Base-by-base conservation (phyloP, 306 rosid species). In the Cicer pinnatifidum region DNA sequence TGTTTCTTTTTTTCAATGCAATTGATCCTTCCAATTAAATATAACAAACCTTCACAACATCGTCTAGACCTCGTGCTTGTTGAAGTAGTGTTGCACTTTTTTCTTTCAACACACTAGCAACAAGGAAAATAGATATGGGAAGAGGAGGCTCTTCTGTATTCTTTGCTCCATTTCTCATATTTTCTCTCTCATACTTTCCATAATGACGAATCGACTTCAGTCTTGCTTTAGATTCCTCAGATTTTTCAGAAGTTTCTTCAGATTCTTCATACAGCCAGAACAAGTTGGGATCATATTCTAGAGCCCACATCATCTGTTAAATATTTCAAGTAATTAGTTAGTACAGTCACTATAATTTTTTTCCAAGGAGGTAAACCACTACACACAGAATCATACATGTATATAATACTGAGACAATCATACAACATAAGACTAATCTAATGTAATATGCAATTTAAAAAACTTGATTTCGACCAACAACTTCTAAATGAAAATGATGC, bases 291-390 rank as follows among this genome's bases (percentile, higher is more conserved):
- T 95, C 99, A 16, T 88, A 94, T 75, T 94, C 97, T 13, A 94
- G 84, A 17, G 99, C 97, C 99, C 97, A 94, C 99, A 94, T 95
- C 97, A 95, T 95, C 99, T 95, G 88, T 80, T 50, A 57, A 78
- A 71, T 8, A 45, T 20, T 52, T 70, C 41, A 82, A 50, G 12
- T 56, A 50, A 77, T 33, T 61, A 71, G 54, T 44, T 4, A 60
- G 44, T 33, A 53, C 45, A 75, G n/a, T 51, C 7, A 41, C 28
- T 11, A 23, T 33, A 53, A 45, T 9, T 1, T 64, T 10, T 61
- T 74, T 48, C 28, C 28, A 16, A 50, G 1, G 41, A 50, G 60
- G 19, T 2, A 41, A 58, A 41, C n/a, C 15, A 16, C 28, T 52
- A 5, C 19, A 58, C 64, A 58, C 8, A 35, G 1, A 28, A 28